phyloP scores from a whole-genome alignment of 805 yeast genomes.

The Kuraishia hungarica region DNA sequence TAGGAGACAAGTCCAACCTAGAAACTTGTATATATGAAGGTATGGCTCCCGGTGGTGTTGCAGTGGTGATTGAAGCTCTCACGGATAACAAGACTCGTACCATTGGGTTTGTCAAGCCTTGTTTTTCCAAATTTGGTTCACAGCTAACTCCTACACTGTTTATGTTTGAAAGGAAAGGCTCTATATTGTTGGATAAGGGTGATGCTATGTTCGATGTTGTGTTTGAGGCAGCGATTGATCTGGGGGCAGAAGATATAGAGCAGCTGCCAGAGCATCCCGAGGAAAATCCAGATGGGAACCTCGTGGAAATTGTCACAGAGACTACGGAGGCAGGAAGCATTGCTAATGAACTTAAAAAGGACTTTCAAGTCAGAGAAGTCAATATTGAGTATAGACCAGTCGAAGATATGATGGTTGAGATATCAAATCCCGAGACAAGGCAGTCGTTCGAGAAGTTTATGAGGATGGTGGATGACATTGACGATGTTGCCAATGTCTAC shows the following conservation, averaged over 20 bases:
- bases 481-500: constrained; percentile 76
- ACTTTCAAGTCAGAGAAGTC: constrained; percentile 59
- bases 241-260: constrained; percentile 75
- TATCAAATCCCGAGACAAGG: constrained; percentile 42
- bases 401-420: constrained; percentile 47
- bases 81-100: constrained; percentile 88
- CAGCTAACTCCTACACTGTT: constrained; percentile 70
- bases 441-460: constrained; percentile 50
- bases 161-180: constrained; percentile 74
- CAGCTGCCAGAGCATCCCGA: constrained; percentile 34
- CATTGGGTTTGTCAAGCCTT: constrained; percentile 63
- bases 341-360: constrained; percentile 46
- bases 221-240: constrained; percentile 67
- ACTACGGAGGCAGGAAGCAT: constrained; percentile 54
- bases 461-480: constrained; percentile 60
- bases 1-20: constrained; percentile 32
- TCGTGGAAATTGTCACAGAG: constrained; percentile 51
- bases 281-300: constrained; percentile 26
- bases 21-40: constrained; percentile 75
- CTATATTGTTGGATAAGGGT: constrained; percentile 43
- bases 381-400: constrained; percentile 63
- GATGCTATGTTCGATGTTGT: constrained; percentile 47
- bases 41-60: constrained; percentile 87
- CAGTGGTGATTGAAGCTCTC: constrained; percentile 74
- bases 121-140: constrained; percentile 63